Evolutionary conservation across 495 filamentous ascomycete genomes (phyloP), one percentile per base, ranked within the genome.

Genomic region (Astrothelium macrocarpum): DNA sequence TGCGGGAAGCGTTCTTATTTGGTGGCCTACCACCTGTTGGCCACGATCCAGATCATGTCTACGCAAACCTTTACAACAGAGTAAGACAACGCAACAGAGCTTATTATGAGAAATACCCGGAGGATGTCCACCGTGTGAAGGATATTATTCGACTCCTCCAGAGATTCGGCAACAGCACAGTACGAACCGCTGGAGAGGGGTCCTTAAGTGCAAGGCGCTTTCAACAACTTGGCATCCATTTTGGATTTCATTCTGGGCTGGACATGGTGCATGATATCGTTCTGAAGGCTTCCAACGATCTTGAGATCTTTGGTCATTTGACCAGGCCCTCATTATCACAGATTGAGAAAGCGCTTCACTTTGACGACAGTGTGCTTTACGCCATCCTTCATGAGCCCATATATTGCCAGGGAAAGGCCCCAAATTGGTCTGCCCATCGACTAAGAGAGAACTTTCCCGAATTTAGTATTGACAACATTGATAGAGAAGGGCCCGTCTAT

Each of bases 91-190:
- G 85, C 56, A 97, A 97, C 71, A 68, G 78, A 34, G 83, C 79
- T 2, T 97, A 93, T 72, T 96, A 96, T 73, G 67, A 73, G 42
- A 97, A 96, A 67, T 97, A 85, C 65, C 88, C 90, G 1, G 88
- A 91, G 62, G 93, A 97, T 73, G 77, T 87, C n/a, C 79, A 81
- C 18, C 75, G 80, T 12, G 85, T 97, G 26, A 87, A 86, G 65
- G 73, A 76, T 23, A 81, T 96, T 43, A 76, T 88, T 59, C 67
- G 69, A 32, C 66, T 72, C 28, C 69, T 77, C 3, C 68, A 78
- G 31, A 80, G 88, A 64, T 82, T 95, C 66, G 73, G 75, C 3
- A 76, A 81, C 26, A 79, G 84, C 60, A 79, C 82, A 7, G 72
- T 88, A 32, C 71, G 74, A 3, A 73, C 93, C 23, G 86, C 91